A percentile compares a stretch with the other conserved stretches of the same genome.
Conservation (phyloP, 371 early-diverging fungal species). For the Actinomortierella wolfii region DNA sequence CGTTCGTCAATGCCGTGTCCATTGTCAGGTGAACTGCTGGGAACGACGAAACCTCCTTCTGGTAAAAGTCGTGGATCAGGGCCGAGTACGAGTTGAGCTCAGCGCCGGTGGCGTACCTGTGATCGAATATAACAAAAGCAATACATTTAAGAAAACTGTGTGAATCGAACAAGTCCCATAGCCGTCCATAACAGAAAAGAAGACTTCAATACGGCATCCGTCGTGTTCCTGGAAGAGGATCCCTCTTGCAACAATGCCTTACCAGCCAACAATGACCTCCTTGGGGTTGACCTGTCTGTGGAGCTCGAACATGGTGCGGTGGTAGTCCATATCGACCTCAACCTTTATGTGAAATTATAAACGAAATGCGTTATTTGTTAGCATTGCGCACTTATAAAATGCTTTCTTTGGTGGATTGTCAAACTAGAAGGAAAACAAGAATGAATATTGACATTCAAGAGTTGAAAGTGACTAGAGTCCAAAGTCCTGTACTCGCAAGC, state of each 20-base stretch:
- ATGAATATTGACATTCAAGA: no score
- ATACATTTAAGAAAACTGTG: no score
- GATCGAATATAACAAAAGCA: no score
- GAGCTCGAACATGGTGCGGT: constrained; percentile 82
- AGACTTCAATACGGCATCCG: background rate
- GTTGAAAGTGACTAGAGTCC: no score
- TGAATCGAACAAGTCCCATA: no score
- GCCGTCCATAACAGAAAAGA: no score
- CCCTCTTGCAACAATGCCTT: constrained; percentile 8
- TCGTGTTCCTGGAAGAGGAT: background rate
- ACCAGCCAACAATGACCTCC: constrained; percentile 94
- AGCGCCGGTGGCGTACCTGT: constrained; percentile 74
- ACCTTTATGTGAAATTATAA: constrained; percentile 49
- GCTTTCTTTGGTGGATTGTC: no score
- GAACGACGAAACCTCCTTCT: constrained; percentile 79
- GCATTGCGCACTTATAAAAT: no score
- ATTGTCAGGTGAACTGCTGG: constrained; percentile 87
- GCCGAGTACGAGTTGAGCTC: constrained; percentile 77
- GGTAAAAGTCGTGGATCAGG: constrained; percentile 87
- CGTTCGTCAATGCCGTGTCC: constrained; percentile 78
- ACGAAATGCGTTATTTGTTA: background rate
- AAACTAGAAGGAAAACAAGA: no score
- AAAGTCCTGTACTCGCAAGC: no score
- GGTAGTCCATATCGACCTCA: constrained; percentile 88
- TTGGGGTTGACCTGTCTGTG: constrained; percentile 90